Evolutionary conservation across 169 alveolate genomes (phyloP).

Genomic region (Babesia gibsoni): DNA sequence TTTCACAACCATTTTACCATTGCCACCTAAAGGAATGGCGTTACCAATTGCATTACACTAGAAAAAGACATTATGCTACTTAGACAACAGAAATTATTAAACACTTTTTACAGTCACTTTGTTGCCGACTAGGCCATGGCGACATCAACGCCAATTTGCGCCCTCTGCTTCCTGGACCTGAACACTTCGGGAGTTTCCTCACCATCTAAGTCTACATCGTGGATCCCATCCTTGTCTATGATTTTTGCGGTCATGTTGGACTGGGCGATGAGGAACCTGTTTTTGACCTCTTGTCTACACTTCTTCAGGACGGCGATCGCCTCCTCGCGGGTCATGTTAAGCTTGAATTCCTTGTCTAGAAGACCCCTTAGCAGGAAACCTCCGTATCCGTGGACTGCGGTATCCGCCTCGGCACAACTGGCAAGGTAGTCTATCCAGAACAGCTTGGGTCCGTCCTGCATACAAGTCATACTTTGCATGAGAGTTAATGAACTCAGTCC

Average conservation of each 20-base stretch:
- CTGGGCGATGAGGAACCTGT: slow-evolving; percentile 84
- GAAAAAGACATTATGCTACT: not conserved
- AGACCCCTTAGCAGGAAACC: slow-evolving; percentile 85
- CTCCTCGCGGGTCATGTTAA: slow-evolving; percentile 79
- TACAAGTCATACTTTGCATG: not conserved
- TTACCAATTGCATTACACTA: not conserved
- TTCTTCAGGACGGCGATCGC: slow-evolving; percentile 79
- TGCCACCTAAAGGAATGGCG: not conserved
- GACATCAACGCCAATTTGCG: slow-evolving; percentile 1
- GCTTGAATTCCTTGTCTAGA: slow-evolving; percentile 84
- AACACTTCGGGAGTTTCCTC: slow-evolving; percentile 55
- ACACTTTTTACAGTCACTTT: no score
- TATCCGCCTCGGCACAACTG: slow-evolving; percentile 75
- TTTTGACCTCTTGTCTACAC: slow-evolving; percentile 85
- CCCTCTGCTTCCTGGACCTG: not conserved
- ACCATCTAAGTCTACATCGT: slow-evolving; percentile 38
- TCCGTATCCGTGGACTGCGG: slow-evolving; percentile 92
- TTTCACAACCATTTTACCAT: not conserved
- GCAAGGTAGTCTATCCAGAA: slow-evolving; percentile 91
- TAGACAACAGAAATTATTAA: no score
- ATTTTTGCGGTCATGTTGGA: slow-evolving; percentile 63
- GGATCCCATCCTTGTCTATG: slow-evolving; percentile 59
- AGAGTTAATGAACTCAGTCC: not conserved
- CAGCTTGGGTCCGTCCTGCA: slow-evolving; percentile 83
- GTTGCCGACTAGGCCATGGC: slow-evolving; percentile 24